phyloP scores from a whole-genome alignment of 805 yeast genomes.

The Lachancea nothofagi region DNA sequence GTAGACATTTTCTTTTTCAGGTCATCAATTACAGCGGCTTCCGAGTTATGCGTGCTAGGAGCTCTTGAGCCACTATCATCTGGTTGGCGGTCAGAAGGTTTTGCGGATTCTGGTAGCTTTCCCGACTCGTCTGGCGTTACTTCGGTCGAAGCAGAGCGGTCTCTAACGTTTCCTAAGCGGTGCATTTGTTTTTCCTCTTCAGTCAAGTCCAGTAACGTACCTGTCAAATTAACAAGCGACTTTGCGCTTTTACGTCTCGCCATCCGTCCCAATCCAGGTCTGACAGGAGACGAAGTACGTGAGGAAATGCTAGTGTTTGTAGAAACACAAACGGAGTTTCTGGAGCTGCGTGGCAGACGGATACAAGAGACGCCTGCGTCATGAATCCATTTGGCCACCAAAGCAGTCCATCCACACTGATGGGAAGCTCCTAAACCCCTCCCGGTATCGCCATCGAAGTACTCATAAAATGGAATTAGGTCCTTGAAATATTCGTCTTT shows the following conservation, averaged over 20 bases:
- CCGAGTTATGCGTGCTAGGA: conserved; percentile 6
- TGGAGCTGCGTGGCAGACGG: conserved; percentile 27
- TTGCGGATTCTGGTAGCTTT: neutral
- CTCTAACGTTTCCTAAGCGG: conserved; percentile 17
- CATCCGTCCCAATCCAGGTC: conserved; percentile 39
- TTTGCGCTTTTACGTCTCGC: conserved; percentile 69
- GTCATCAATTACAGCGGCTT: conserved; percentile 6
- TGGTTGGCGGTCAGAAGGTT: neutral
- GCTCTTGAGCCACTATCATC: conserved; percentile 4
- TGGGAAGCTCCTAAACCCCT: conserved; percentile 90
- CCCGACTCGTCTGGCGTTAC: neutral
- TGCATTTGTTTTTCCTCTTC: conserved; percentile 47
- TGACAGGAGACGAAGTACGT: conserved; percentile 13
- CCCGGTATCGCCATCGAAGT: conserved; percentile 91
- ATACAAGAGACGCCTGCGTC: conserved; percentile 68
- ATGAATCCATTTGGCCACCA: conserved; percentile 86
- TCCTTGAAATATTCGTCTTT: conserved; percentile 70
- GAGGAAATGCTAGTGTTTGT: conserved; percentile 6
- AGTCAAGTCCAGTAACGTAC: conserved; percentile 58
- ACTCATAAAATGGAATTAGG: conserved; percentile 74
- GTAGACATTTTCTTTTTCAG: conserved; percentile 3
- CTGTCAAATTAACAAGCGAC: conserved; percentile 62
- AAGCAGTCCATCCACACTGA: conserved; percentile 95
- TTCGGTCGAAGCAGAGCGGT: conserved; percentile 1
- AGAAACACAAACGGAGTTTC: conserved; percentile 34